These are phyloP conservation scores for Delonix regia DNA, from an alignment of 306 rosid species.

Conservation along the genomic window DNA sequence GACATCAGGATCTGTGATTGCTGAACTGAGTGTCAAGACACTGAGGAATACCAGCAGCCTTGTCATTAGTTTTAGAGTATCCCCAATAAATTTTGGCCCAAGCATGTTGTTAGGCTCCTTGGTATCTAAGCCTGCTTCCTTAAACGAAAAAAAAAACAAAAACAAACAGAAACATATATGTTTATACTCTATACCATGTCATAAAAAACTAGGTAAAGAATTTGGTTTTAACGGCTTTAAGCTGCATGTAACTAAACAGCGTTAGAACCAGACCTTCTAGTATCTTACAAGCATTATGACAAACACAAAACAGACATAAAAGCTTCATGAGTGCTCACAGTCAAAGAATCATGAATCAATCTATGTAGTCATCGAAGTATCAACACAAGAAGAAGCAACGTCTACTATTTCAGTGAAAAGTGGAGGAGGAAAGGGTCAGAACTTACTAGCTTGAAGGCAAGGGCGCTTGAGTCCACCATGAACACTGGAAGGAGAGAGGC, in stretches of 20 bases:
- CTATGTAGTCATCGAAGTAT: background rate
- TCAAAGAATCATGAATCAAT: background rate
- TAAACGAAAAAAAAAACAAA: background rate
- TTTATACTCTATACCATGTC: background rate
- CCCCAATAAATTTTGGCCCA: constrained; percentile 39
- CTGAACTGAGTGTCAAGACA: constrained; percentile 49
- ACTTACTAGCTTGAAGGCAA: constrained; percentile 35
- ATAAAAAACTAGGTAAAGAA: background rate
- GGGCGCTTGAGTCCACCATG: constrained; percentile 19
- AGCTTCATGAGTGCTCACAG: background rate
- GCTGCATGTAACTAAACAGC: background rate
- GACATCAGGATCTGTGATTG: constrained; percentile 66
- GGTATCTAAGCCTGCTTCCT: constrained; percentile 29
- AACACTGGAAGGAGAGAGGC: constrained; percentile 23
- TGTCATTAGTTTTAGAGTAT: constrained; percentile 50
- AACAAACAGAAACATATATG: background rate
- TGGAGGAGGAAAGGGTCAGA: background rate
- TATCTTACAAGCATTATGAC: background rate
- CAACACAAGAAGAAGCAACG: background rate
- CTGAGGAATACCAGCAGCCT: constrained; percentile 57
- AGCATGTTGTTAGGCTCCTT: constrained; percentile 54
- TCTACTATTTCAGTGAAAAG: background rate
- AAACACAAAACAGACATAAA: background rate
- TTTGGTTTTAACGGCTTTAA: background rate
- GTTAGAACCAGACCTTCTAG: background rate